These are phyloP conservation scores for Erysiphe neolycopersici DNA, from an alignment of 2,329 filamentous ascomycete genomes.

Conservation along the genomic window DNA sequence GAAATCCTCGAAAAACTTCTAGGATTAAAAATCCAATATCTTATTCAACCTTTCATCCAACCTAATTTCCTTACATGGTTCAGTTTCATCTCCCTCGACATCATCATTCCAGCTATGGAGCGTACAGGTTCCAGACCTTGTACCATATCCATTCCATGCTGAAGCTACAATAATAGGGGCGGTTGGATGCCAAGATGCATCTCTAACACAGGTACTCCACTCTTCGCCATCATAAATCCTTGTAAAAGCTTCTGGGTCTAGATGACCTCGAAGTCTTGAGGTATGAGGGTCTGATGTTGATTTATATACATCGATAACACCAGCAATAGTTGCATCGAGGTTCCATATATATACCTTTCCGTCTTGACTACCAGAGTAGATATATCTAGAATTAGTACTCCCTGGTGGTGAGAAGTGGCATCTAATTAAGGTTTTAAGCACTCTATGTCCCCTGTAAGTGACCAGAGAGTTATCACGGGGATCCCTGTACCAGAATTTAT, in stretches of 20 bases:
- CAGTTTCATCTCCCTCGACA: slow-evolving; percentile 26
- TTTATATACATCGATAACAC: slow-evolving; percentile 47
- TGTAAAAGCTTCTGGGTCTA: background rate
- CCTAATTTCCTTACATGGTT: slow-evolving; percentile 10
- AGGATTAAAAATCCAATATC: no score
- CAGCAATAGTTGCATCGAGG: slow-evolving; percentile 62
- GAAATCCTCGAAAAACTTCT: no score
- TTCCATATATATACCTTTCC: slow-evolving; percentile 86
- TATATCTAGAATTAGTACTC: slow-evolving; percentile 71
- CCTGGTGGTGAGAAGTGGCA: slow-evolving; percentile 82
- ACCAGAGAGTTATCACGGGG: slow-evolving; percentile 35
- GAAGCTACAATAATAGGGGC: slow-evolving; percentile 42
- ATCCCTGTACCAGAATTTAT: slow-evolving; percentile 60
- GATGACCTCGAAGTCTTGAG: slow-evolving; percentile 4
- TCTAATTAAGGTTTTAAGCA: slow-evolving; percentile 71
- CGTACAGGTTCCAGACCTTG: slow-evolving; percentile 35
- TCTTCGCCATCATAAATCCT: no score
- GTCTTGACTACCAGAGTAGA: slow-evolving; percentile 76
- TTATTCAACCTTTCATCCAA: no score
- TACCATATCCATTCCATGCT: slow-evolving; percentile 42
- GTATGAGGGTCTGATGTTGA: slow-evolving; percentile 32
- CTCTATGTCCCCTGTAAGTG: slow-evolving; percentile 73
- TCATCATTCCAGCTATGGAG: slow-evolving; percentile 42
- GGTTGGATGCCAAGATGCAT: slow-evolving; percentile 46
- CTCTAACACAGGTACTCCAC: slow-evolving; percentile 43